These are phyloP conservation scores for Cyberlindnera meyerae DNA, from an alignment of 805 yeast species.

Conservation along the genomic window DNA sequence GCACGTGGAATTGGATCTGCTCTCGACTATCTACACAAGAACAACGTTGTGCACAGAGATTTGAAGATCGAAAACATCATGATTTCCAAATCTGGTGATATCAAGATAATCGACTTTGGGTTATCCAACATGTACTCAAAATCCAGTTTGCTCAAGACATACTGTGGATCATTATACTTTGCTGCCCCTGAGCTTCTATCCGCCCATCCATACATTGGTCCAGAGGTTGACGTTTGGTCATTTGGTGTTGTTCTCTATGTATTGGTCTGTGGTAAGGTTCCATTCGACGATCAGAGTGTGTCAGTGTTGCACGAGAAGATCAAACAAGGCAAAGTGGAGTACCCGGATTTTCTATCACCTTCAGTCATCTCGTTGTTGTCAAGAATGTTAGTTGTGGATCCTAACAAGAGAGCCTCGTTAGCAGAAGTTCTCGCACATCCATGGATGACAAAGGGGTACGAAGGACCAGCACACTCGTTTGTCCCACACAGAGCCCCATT, in stretches of 20 bases:
- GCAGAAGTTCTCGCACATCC: slow-evolving; percentile 82
- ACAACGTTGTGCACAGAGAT: slow-evolving; percentile 95
- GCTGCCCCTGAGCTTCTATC: slow-evolving; percentile 96
- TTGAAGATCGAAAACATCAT: slow-evolving; percentile 93
- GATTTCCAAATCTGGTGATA: slow-evolving; percentile 90
- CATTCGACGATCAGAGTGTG: slow-evolving; percentile 94
- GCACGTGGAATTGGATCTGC: slow-evolving; percentile 95
- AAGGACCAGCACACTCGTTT: slow-evolving; percentile 61
- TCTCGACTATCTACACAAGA: slow-evolving; percentile 85
- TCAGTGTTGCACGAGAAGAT: slow-evolving; percentile 90
- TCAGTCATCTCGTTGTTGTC: slow-evolving; percentile 78
- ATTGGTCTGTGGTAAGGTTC: slow-evolving; percentile 94
- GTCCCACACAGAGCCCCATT: slow-evolving; percentile 79
- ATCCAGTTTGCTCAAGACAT: slow-evolving; percentile 73
- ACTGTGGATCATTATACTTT: slow-evolving; percentile 95
- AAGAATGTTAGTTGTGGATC: slow-evolving; percentile 90
- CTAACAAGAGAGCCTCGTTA: slow-evolving; percentile 71
- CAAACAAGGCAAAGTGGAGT: slow-evolving; percentile 86
- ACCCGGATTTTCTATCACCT: slow-evolving; percentile 74
- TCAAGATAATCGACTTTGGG: slow-evolving; percentile 95
- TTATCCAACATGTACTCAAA: slow-evolving; percentile 80
- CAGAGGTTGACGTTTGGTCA: slow-evolving; percentile 98
- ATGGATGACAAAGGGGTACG: slow-evolving; percentile 92
- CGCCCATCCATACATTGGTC: slow-evolving; percentile 91
- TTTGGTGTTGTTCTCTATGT: slow-evolving; percentile 96